Conservation (phyloP, 306 rosid species). For the Cyamopsis tetragonoloba region DNA sequence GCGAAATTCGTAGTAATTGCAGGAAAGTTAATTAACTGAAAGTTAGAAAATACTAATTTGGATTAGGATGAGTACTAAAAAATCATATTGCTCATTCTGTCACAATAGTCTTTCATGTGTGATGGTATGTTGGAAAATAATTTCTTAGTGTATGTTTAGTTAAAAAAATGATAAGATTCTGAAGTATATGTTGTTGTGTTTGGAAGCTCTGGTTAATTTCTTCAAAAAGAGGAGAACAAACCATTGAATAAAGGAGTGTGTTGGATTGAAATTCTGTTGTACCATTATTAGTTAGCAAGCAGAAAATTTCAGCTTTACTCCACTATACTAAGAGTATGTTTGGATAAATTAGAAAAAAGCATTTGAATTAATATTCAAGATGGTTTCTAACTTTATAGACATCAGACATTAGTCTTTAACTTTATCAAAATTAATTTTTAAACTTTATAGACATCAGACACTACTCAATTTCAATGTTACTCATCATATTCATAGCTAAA, state of each 20-base stretch:
- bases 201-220: not conserved
- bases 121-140: too few relatives aligned
- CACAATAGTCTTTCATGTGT: not conserved
- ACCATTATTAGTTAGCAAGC: not conserved
- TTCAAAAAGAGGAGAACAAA: slow-evolving; percentile 1
- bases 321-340: too few relatives aligned
- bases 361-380: too few relatives aligned
- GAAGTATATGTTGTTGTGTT: slow-evolving; percentile 7
- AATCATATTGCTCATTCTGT: not conserved
- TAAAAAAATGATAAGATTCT: not conserved
- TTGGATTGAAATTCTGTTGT: not conserved
- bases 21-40: slow-evolving; percentile 38
- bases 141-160: not conserved
- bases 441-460: too few relatives aligned
- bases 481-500: too few relatives aligned
- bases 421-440: too few relatives aligned
- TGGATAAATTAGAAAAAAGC: too few relatives aligned
- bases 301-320: not conserved
- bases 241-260: not conserved
- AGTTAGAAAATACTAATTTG: not conserved
- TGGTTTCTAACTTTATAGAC: too few relatives aligned
- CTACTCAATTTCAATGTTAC: too few relatives aligned
- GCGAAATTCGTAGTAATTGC: slow-evolving; percentile 56
- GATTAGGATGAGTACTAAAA: slow-evolving; percentile 5
- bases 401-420: too few relatives aligned